Base-by-base conservation (phyloP, 768 basidiomycete species). In the Pisolithus albus region DNA sequence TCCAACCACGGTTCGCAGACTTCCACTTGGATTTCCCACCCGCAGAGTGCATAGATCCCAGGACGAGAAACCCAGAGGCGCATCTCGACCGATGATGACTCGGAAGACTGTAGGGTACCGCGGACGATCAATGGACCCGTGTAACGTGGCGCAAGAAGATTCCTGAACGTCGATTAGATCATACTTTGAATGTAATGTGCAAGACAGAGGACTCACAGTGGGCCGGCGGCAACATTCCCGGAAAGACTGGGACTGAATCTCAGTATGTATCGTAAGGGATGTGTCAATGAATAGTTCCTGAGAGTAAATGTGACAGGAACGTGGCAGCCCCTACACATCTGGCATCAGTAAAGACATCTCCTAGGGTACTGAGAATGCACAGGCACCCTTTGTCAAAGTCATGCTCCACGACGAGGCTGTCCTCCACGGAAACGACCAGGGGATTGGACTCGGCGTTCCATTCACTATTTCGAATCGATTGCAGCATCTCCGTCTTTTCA, bases 401-500 rank as follows among this genome's bases (percentile, higher is more conserved):
- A 60, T 91, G 86, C 43, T 66, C 60, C 21, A 79, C 54, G 6
- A 72, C 58, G 36, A 59, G 53, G n/a, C 67, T 64, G 52, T 76
- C 75, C 49, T 74, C 67, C n/a, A 82, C 57, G 3, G 66, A 66
- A 32, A 87, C 70, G 7, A 77, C 73, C 2, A 87, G 52, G 7
- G 92, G 91, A 61, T 92, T 80, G 74, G 81, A 85, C 67, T 93
- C 89, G 13, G 66, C 60, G 55, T 91, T 91, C 81, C 92, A 86
- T 63, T 86, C 82, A 53, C 84, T 84, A 4, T 72, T 66, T 34
- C 80, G 73, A 39, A 96, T 76, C 8, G 83, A 80, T 46, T 81
- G 73, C 47, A 94, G 61, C 30, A 94, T 69, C 47, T 82, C 81
- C 56, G 67, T 64, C 61, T 81, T 82, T 66, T 92, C 83, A 45